A percentile compares a stretch with the other conserved stretches of the same genome.
Evolutionary conservation across 345 rosid genomes (phyloP).

Genomic region (Rhizophora mangle): DNA sequence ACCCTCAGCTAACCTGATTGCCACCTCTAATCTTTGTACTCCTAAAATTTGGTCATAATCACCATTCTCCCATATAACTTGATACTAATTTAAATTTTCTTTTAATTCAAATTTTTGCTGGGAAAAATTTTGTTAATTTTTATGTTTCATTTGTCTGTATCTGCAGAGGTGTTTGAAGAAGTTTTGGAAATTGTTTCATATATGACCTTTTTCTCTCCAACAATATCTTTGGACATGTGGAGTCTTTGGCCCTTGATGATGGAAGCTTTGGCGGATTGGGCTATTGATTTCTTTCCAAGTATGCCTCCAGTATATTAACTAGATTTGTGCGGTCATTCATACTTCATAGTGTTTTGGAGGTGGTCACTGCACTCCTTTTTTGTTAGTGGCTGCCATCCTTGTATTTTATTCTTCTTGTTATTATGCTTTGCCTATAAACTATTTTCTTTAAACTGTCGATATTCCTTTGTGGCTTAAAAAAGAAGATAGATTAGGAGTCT

Average conservation of each 20-base stretch:
- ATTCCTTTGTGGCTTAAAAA: not conserved
- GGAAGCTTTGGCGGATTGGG: conserved; percentile 96
- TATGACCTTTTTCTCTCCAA: conserved; percentile 96
- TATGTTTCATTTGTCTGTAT: conserved; percentile 17
- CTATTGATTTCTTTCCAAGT: conserved; percentile 96
- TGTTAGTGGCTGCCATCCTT: too few species aligned
- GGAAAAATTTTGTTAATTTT: not conserved
- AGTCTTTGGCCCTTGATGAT: conserved; percentile 96
- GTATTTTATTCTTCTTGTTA: not conserved
- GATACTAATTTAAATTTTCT: not conserved
- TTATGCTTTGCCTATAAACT: not conserved
- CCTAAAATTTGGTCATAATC: not conserved
- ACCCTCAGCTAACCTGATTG: too few species aligned
- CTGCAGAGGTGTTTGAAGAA: conserved; percentile 98
- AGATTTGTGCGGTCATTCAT: not conserved
- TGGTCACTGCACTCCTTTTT: not conserved
- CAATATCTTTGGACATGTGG: conserved; percentile 93
- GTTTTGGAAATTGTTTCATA: conserved; percentile 96
- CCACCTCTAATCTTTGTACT: too few species aligned
- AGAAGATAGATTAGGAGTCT: not conserved
- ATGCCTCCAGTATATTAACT: conserved; percentile 14
- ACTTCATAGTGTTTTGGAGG: not conserved
- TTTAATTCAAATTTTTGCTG: not conserved
- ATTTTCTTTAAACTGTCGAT: not conserved
- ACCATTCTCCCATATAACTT: not conserved